Conservation (phyloP, 192 early-diverging fungal genomes). For the Podila minutissima region DNA sequence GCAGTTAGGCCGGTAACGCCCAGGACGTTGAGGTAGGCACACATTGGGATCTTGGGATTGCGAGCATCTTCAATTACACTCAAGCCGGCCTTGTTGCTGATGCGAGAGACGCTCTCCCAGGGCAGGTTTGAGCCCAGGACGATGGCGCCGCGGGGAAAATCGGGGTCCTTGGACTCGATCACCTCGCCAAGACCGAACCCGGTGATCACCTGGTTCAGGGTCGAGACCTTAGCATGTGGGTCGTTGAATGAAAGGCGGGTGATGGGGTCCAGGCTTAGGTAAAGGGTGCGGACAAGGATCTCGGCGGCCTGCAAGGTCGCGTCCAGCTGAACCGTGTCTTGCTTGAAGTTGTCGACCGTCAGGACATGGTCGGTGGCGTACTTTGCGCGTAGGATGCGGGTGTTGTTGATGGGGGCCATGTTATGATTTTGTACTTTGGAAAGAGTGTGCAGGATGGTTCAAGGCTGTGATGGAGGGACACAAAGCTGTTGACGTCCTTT, state of each 20-base stretch:
- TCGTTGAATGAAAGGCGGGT: constrained; percentile 2
- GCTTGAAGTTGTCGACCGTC: constrained; percentile 3
- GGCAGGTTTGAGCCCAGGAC: constrained; percentile 57
- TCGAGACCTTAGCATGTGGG: constrained; percentile 37
- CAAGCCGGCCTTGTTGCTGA: constrained; percentile 46
- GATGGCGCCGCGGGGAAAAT: constrained; percentile 65
- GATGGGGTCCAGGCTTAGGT: constrained; percentile 17
- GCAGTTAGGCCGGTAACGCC: constrained; percentile 73
- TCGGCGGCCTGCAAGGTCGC: constrained; percentile 11
- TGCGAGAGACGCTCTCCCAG: constrained; percentile 68
- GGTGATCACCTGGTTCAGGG: constrained; percentile 65
- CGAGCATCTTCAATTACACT: constrained; percentile 51
- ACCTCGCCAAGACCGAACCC: constrained; percentile 73
- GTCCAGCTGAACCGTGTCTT: constrained; percentile 4
- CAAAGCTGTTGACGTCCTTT: no score
- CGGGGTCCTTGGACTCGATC: constrained; percentile 64
- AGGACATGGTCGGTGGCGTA: not conserved
- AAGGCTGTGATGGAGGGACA: no score
- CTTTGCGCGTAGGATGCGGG: constrained; percentile 15
- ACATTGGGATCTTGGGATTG: constrained; percentile 56
- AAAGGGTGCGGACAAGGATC: constrained; percentile 23
- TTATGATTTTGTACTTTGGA: not conserved
- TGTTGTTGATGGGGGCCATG: constrained; percentile 17
- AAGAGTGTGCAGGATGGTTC: no score
- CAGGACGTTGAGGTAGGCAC: constrained; percentile 70